Evolutionary conservation across 352 stramenopile genomes (phyloP), one percentile per base, ranked within the genome.

Genomic region (Globisporangium lucens): DNA sequence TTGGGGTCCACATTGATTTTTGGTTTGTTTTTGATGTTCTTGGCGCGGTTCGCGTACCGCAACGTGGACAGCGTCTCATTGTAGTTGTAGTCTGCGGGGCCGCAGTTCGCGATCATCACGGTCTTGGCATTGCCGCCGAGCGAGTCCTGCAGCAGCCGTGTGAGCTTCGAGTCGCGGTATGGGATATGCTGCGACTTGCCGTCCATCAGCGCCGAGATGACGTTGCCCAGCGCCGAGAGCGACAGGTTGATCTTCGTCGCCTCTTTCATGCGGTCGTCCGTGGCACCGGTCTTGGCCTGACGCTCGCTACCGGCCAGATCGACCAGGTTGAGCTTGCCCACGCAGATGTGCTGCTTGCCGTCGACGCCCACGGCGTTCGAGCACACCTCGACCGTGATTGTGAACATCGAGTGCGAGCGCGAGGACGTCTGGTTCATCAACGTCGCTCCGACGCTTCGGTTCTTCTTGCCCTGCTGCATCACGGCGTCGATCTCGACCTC

Each of bases 21-120:
- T 1, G 97, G 97, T 63, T 98, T 98, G 81, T 99, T 99, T 73
- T 99, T 99, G 77, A 99, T 99, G 76, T 99, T 99, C 86, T 99
- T 99, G 35, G 98, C 98, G 36, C 98, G 93, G 75, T 96, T 99
- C 7, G 97, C 97, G 78, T 99, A 99, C 24, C 94, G 85, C n/a
- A 99, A 72, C 9, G 96, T 98, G 4, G 90, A 97, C 6, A 98
- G 72, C 7, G 89, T 98, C 77, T 95, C 86, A 47, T 99, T 97
- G 72, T 98, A 98, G 73, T 99, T 99, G 80, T 98, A 99, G 75
- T 98, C 96, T 13, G 97, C 97, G 0, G 97, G 97, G 2, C 97
- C 97, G 63, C 94, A 98, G 80, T 99, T 99, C 5, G 97, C 97
- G 65, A 98, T 98, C 97, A 99, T 99, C 49, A 99, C 95, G 1